These are phyloP conservation scores for Cydonia oblonga DNA, from an alignment of 331 rosid genomes.

Conservation along the genomic window DNA sequence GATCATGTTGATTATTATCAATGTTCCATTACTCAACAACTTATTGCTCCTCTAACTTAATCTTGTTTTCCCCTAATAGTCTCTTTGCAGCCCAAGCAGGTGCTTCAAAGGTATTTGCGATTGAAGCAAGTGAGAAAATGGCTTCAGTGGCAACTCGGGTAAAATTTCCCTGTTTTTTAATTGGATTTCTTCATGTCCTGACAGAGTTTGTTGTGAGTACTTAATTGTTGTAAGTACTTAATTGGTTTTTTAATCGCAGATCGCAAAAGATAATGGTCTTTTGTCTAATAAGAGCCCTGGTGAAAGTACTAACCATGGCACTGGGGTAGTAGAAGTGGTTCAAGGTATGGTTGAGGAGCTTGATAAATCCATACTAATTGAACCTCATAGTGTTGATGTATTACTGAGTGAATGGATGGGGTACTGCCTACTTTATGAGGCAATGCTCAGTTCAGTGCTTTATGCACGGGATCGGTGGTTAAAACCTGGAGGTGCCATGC, in stretches of 20 bases:
- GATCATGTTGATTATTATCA: neutral
- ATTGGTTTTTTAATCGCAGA: conserved; percentile 31
- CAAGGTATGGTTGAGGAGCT: conserved; percentile 84
- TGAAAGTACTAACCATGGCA: conserved; percentile 20
- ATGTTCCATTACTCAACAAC: neutral
- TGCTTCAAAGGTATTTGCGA: conserved; percentile 80
- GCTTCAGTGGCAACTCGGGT: conserved; percentile 84
- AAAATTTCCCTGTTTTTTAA: conserved; percentile 2
- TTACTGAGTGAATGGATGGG: conserved; percentile 98
- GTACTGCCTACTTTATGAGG: conserved; percentile 81
- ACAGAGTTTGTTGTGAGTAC: neutral
- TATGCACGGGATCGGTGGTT: conserved; percentile 86
- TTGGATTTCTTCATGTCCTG: neutral
- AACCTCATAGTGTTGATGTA: conserved; percentile 73
- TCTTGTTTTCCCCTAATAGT: conserved; percentile 17
- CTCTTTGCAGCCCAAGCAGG: conserved; percentile 81
- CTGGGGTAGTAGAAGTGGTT: conserved; percentile 67
- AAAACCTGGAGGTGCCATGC: conserved; percentile 92
- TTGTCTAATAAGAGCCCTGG: conserved; percentile 23
- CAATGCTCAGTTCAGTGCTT: conserved; percentile 93
- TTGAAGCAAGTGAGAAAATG: conserved; percentile 95
- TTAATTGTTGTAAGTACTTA: neutral
- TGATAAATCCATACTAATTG: conserved; percentile 45
- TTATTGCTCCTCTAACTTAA: neutral
- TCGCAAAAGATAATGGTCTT: conserved; percentile 65